Base-by-base conservation (phyloP, 768 basidiomycete species). In the Udeniomyces megalosporus region DNA sequence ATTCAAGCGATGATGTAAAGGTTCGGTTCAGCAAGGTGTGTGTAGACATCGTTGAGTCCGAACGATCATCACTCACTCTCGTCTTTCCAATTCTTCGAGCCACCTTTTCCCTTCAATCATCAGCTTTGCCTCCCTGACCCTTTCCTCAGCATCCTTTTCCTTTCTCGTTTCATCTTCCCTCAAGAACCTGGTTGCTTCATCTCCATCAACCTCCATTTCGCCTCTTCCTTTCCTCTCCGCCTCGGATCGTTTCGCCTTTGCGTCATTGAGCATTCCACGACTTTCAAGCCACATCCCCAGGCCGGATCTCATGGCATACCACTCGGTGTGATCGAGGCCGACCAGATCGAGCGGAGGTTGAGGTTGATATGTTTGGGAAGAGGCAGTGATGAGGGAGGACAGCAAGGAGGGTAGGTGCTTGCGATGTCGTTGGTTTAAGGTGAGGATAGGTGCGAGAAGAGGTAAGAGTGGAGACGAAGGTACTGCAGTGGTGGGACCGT, bases 71-170 rank as follows among this genome's bases (percentile, higher is more conserved):
- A 63, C 62, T 31, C 4, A 63, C 62, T 58, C 62, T 44, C 62
- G 46, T 22, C 55, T 46, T 24, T 63, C 62, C 47, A 63, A 29
- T 14, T 50, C 51, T 22, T 63, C 62, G n/a, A 63, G 35, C 62
- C 62, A 63, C 20, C n/a, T 35, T 28, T 45, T 58, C 4, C 56
- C 62, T n/a, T 51, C 50, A 1, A 10, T 15, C 0, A 63, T 10
- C 56, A n/a, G 34, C n/a, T 56, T 32, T 22, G 58, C 62, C 29
- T 63, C 57, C 12, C 34, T 34, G 24, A 26, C 46, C 3, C 29
- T 29, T 26, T 32, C 22, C 38, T 58, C 62, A 14, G 22, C 32
- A 22, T 38, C n/a, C 15, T 52, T 38, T 42, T 63, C 49, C 32
- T 51, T 48, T 14, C 14, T 32, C 14, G 49, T n/a, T n/a, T n/a